phyloP scores from a whole-genome alignment of 192 early-diverging fungal genomes.

The Neocallimastix lanati region DNA sequence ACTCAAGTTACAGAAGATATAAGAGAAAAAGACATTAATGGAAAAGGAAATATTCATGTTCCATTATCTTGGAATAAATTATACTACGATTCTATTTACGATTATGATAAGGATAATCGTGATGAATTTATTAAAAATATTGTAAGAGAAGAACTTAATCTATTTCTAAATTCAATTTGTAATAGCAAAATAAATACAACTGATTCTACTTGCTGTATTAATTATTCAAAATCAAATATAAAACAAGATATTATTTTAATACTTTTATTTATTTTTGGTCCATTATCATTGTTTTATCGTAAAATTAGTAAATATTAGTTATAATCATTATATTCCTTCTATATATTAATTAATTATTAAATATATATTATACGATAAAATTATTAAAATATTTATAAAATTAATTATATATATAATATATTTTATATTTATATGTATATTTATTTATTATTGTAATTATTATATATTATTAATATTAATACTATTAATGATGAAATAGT shows the following conservation, averaged over 20 bases:
- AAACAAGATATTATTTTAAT: neutral
- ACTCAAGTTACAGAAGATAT: neutral
- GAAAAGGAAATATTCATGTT: neutral
- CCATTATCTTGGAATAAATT: neutral
- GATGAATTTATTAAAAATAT: neutral
- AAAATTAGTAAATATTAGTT: neutral
- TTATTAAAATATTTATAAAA: no score
- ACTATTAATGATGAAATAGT: no score
- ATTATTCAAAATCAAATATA: neutral
- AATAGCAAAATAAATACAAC: neutral
- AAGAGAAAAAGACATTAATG: neutral
- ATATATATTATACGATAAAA: no score
- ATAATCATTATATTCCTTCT: no score
- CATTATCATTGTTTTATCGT: neutral
- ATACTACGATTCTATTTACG: neutral
- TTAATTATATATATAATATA: no score
- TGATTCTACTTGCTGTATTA: neutral
- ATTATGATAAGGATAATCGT: neutral
- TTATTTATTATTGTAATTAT: no score
- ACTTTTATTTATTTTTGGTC: neutral
- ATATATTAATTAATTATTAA: no score
- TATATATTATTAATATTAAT: no score
- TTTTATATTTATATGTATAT: no score
- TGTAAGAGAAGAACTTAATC: neutral
- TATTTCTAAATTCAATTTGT: neutral